These are phyloP conservation scores for Linanthus parryae DNA, from an alignment of 148 eudicot species.

Conservation along the genomic window DNA sequence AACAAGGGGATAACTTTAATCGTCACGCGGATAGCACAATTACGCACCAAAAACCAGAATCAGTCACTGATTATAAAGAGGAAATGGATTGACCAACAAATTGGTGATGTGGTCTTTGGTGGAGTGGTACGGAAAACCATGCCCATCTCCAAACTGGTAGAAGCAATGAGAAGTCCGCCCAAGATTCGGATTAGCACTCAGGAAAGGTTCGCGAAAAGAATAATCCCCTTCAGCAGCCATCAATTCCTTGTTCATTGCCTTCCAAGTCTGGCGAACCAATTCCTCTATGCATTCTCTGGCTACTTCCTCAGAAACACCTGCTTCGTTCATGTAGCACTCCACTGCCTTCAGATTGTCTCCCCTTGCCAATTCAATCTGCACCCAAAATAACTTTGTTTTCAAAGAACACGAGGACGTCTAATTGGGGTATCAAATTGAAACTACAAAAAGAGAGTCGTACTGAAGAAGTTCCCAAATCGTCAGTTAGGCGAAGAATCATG, in stretches of 20 bases:
- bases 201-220: neutral
- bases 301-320: constrained; percentile 18
- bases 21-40: too few relatives aligned
- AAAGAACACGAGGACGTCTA: too few relatives aligned
- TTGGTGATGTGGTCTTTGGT: neutral
- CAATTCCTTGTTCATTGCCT: neutral
- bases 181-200: neutral
- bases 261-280: constrained; percentile 10
- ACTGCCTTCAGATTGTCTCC: constrained; percentile 20
- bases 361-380: constrained; percentile 20
- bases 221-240: neutral
- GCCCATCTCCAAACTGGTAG: constrained; percentile 10
- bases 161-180: constrained; percentile 9
- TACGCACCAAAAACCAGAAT: too few relatives aligned
- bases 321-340: constrained; percentile 25
- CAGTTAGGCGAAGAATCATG: neutral
- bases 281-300: constrained; percentile 11
- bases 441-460: too few relatives aligned
- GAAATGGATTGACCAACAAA: constrained; percentile 4
- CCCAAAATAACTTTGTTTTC: too few relatives aligned
- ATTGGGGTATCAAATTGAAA: too few relatives aligned
- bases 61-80: too few relatives aligned
- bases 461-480: constrained; percentile 11
- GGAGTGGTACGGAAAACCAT: neutral
- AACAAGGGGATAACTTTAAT: too few relatives aligned